Evolutionary conservation across 179 eudicot species (phyloP), one percentile per base, ranked within the genome.

Genomic region (Corrigiola litoralis): DNA sequence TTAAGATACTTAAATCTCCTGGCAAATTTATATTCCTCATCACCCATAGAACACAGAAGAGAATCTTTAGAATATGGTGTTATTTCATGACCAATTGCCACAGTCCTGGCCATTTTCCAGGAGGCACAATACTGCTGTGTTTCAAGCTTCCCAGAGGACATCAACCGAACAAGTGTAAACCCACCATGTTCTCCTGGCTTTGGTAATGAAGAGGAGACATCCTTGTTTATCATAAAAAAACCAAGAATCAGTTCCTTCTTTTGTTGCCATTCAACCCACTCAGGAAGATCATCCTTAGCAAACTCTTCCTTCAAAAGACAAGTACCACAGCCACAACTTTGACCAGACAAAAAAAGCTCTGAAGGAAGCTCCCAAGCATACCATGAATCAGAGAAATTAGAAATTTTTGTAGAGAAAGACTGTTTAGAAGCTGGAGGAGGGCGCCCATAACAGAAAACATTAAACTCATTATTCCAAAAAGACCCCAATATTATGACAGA

Each of bases 351-450:
- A 34, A 71, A 74, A 32, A 89, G 58, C 29, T 79, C 75, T 23
- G 95, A 89, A 33, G 96, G 96, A 70, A 78, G 82, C 58, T 80
- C 92, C 98, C 92, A 92, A 3, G 96, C 96, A 77, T 78, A 77
- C 44, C 75, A 70, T 3, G 81, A 71, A 64, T 77, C 66, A 38
- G 77, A 72, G 23, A 78, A 32, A 34, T 69, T 83, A 5, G 78
- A 77, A 52, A 73, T 62, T 58, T 70, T 69, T 6, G 77, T 61
- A 31, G 77, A 67, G 27, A 45, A 13, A 27, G 82, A 37, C 34
- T 52, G 51, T 24, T 63, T 68, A 59, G 37, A 17, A 40, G 71
- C 45, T 33, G 83, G 66, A 36, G 58, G 58, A 63, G 41, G 69
- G 27, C 80, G 84, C 5, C 98, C 98, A 70, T 79, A 85, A 70